Conservation (phyloP, 2,329 filamentous ascomycete species). For the Curvularia sp. region DNA sequence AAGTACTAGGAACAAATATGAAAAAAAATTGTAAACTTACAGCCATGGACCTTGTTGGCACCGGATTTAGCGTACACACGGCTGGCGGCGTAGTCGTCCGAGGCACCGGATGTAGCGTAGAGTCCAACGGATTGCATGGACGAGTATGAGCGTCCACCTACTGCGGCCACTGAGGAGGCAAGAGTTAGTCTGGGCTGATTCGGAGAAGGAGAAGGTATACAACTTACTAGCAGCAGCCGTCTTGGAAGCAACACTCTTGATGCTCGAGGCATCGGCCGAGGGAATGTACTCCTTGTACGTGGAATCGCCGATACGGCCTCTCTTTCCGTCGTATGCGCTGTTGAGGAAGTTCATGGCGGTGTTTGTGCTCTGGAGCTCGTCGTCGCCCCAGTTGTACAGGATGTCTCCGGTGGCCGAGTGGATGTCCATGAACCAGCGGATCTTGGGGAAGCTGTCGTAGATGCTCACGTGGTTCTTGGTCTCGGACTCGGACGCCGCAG, state of each 20-base stretch:
- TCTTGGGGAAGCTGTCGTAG: conserved; percentile 58
- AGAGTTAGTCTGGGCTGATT: background rate
- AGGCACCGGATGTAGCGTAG: conserved; percentile 50
- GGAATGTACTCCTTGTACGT: conserved; percentile 59
- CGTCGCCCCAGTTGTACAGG: conserved; percentile 66
- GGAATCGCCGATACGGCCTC: conserved; percentile 60
- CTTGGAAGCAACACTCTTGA: conserved; percentile 44
- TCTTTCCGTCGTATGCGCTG: conserved; percentile 59
- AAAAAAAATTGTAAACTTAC: conserved; percentile 45
- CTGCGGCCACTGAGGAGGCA: conserved; percentile 40
- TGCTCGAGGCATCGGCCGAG: conserved; percentile 44
- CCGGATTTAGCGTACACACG: conserved; percentile 46
- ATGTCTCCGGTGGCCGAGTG: conserved; percentile 63
- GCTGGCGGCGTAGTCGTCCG: conserved; percentile 52
- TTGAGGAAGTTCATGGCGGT: conserved; percentile 62
- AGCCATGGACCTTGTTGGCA: conserved; percentile 52
- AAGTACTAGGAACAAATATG: background rate
- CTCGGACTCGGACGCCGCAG: conserved; percentile 64
- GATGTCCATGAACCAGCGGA: conserved; percentile 66
- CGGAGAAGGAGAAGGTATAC: background rate
- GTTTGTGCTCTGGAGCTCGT: conserved; percentile 59
- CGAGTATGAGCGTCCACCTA: conserved; percentile 47
- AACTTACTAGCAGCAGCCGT: conserved; percentile 38
- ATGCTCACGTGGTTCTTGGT: conserved; percentile 63
- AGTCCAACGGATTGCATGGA: conserved; percentile 47